Evolutionary conservation across 352 stramenopile species (phyloP).

Genomic region (Thraustotheca clavata): DNA sequence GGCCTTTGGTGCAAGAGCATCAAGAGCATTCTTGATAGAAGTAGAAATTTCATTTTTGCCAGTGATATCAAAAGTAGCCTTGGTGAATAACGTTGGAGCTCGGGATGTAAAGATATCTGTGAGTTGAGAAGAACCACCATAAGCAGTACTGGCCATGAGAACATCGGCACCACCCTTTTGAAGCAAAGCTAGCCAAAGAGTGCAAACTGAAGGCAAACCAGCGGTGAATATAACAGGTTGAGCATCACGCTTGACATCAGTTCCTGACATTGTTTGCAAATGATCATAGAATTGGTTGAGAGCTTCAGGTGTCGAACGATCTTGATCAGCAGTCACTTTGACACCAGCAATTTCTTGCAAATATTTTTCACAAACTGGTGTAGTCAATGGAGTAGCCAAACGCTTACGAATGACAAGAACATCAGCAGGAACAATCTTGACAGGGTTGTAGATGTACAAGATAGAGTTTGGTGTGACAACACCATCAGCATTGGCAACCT

Average conservation of each 20-base stretch:
- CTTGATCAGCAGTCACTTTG: conserved; percentile 20
- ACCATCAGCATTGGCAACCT: conserved; percentile 15
- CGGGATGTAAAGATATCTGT: conserved; percentile 21
- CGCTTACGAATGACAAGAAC: conserved; percentile 24
- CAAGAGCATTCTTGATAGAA: conserved; percentile 16
- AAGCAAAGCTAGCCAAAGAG: conserved; percentile 21
- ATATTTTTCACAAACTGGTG: conserved; percentile 17
- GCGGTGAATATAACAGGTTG: conserved; percentile 22
- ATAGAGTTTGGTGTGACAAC: conserved; percentile 16
- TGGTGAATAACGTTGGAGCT: conserved; percentile 3
- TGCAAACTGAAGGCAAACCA: conserved; percentile 22
- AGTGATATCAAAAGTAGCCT: conserved; percentile 25
- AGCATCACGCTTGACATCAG: conserved; percentile 1
- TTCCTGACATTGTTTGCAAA: conserved; percentile 25
- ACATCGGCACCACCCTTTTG: conserved; percentile 21
- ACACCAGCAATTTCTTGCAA: conserved; percentile 18
- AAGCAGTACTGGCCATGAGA: conserved; percentile 24
- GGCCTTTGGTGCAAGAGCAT: background rate
- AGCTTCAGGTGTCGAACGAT: background rate
- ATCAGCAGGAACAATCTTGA: conserved; percentile 20
- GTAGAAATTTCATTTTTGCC: conserved; percentile 22
- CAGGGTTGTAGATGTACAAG: conserved; percentile 24
- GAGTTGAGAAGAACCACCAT: conserved; percentile 22
- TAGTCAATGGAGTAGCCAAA: conserved; percentile 24
- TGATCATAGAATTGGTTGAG: conserved; percentile 19